A percentile compares a stretch with the other conserved stretches of the same genome.
These are phyloP conservation scores for Saccharomyces jurei DNA, from an alignment of 805 yeast genomes.

Conservation along the genomic window DNA sequence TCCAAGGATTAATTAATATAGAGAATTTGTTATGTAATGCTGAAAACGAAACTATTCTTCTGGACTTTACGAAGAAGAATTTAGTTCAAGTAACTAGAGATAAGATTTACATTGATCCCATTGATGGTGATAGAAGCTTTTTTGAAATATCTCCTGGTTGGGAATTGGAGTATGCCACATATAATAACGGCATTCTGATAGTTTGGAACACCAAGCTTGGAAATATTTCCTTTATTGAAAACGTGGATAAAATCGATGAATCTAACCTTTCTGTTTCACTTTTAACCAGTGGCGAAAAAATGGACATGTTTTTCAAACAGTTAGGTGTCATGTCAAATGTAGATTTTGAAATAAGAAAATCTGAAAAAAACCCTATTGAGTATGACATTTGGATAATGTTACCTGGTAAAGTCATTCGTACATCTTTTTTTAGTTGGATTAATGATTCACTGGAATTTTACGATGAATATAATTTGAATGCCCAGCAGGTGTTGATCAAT, in stretches of 20 bases:
- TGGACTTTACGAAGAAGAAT: slow-evolving; percentile 6
- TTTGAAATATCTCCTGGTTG: slow-evolving; percentile 4
- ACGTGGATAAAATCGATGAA: slow-evolving; percentile 3
- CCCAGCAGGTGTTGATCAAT: not conserved
- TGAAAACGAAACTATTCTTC: slow-evolving; percentile 4
- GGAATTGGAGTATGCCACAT: slow-evolving; percentile 9
- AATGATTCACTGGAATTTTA: not conserved
- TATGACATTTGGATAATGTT: not conserved
- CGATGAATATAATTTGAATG: not conserved
- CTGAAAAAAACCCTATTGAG: not conserved
- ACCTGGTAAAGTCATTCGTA: not conserved
- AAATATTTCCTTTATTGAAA: slow-evolving; percentile 4
- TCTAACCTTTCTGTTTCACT: not conserved
- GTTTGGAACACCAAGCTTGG: slow-evolving; percentile 13
- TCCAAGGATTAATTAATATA: slow-evolving; percentile 8
- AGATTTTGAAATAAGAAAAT: not conserved
- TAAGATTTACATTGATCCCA: slow-evolving; percentile 5
- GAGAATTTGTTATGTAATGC: slow-evolving; percentile 13
- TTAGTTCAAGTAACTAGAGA: slow-evolving; percentile 14
- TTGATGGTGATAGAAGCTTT: not conserved
- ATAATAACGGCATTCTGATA: slow-evolving; percentile 5
- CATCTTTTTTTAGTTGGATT: not conserved
- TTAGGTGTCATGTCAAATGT: not conserved
- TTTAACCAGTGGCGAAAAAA: not conserved
- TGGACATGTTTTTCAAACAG: not conserved